A percentile compares a stretch with the other conserved stretches of the same genome.
These are phyloP conservation scores for Diplogelasinospora grovesii DNA, from an alignment of 495 filamentous ascomycete genomes.

Conservation along the genomic window DNA sequence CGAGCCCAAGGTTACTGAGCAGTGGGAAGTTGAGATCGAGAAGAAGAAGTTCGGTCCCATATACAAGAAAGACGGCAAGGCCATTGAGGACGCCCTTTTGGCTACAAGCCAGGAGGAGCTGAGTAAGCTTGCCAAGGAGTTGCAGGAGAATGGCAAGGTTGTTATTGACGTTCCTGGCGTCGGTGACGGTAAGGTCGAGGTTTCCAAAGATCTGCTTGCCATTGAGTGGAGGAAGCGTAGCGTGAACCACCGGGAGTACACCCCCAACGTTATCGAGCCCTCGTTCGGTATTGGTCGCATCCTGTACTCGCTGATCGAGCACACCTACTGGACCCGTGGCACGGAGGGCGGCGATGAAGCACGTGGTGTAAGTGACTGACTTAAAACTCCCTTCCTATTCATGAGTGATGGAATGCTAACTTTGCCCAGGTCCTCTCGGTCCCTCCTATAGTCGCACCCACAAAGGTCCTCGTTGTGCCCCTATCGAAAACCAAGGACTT, in stretches of 20 bases:
- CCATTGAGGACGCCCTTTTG: slow-evolving; percentile 62
- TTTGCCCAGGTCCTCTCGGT: slow-evolving; percentile 59
- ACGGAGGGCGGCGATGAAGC: slow-evolving; percentile 61
- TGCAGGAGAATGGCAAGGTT: slow-evolving; percentile 60
- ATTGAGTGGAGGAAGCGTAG: slow-evolving; percentile 64
- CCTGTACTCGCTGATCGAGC: slow-evolving; percentile 70
- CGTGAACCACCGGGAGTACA: slow-evolving; percentile 69
- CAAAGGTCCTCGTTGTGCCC: slow-evolving; percentile 70
- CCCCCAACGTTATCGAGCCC: slow-evolving; percentile 78
- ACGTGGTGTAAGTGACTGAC: slow-evolving; percentile 50
- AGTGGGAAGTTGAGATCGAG: slow-evolving; percentile 69
- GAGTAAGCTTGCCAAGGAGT: slow-evolving; percentile 60
- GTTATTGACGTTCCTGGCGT: slow-evolving; percentile 55
- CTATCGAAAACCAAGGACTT: slow-evolving; percentile 59
- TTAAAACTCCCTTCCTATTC: too few species aligned
- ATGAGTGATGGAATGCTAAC: slow-evolving; percentile 15
- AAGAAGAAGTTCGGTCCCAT: slow-evolving; percentile 78
- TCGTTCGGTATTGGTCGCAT: slow-evolving; percentile 82
- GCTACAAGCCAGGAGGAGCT: slow-evolving; percentile 61
- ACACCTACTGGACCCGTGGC: slow-evolving; percentile 67
- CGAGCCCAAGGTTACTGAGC: slow-evolving; percentile 59
- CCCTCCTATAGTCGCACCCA: slow-evolving; percentile 64
- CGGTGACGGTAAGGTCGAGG: slow-evolving; percentile 51
- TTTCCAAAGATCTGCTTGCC: slow-evolving; percentile 61
- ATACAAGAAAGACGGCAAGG: slow-evolving; percentile 75